Evolutionary conservation across 331 rosid genomes (phyloP).

Genomic region (Cydonia oblonga): DNA sequence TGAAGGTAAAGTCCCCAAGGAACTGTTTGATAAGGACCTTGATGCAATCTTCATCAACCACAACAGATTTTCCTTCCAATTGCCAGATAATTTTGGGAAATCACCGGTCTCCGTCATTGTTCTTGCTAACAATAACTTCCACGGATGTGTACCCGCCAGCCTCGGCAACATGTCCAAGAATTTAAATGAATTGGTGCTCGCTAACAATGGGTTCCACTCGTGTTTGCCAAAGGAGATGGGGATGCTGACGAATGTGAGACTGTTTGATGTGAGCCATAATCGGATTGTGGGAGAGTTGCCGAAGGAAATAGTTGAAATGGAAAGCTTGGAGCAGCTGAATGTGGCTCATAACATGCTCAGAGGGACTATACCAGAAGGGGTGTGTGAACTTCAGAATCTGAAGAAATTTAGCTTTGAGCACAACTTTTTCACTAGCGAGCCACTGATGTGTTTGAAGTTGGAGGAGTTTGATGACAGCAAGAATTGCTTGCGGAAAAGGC

Average conservation of each 20-base stretch:
- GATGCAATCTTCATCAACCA: conserved; percentile 24
- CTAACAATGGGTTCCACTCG: conserved; percentile 6
- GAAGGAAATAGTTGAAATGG: neutral
- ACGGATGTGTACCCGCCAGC: conserved; percentile 21
- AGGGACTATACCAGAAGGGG: conserved; percentile 9
- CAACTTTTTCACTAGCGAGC: conserved; percentile 15
- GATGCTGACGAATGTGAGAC: conserved; percentile 10
- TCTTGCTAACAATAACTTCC: conserved; percentile 20
- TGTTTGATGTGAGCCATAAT: conserved; percentile 15
- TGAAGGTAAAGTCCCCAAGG: conserved; percentile 11
- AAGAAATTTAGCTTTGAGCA: neutral
- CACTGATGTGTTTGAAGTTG: conserved; percentile 3
- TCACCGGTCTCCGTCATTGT: conserved; percentile 18
- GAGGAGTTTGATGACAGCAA: conserved; percentile 6
- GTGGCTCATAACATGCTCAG: conserved; percentile 16
- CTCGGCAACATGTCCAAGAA: conserved; percentile 22
- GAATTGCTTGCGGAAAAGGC: conserved; percentile 18
- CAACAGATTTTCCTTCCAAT: conserved; percentile 6
- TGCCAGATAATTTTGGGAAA: conserved; percentile 13
- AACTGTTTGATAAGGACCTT: conserved; percentile 23
- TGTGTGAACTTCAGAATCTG: conserved; percentile 21
- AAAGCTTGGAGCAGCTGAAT: conserved; percentile 16
- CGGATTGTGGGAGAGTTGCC: conserved; percentile 15
- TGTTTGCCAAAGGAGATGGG: conserved; percentile 20
- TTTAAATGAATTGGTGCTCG: conserved; percentile 9